These are phyloP conservation scores for Ogataea glucozyma DNA, from an alignment of 805 yeast genomes.

Conservation along the genomic window DNA sequence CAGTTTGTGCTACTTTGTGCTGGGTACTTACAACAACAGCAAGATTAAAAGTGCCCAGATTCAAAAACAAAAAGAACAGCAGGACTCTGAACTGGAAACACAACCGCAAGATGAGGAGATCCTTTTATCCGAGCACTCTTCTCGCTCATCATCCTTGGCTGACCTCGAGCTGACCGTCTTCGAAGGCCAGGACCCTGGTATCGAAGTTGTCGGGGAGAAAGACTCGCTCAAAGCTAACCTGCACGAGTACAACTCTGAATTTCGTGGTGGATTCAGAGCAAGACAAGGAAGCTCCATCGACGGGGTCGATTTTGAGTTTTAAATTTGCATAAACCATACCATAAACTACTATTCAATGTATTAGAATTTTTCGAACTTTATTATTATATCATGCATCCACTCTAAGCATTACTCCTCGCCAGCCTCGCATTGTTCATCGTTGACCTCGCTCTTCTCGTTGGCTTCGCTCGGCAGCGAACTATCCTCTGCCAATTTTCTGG, in stretches of 20 bases:
- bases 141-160: slow-evolving; percentile 9
- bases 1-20: slow-evolving; percentile 54
- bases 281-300: slow-evolving; percentile 15
- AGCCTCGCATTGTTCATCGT: slow-evolving; percentile 3
- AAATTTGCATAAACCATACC: slow-evolving; percentile 4
- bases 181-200: slow-evolving; percentile 15
- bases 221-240: slow-evolving; percentile 2
- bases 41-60: slow-evolving; percentile 41
- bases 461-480: slow-evolving; percentile 3
- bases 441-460: slow-evolving; percentile 6
- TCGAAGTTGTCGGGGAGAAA: slow-evolving; percentile 11
- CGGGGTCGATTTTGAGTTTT: slow-evolving; percentile 8
- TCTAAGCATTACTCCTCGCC: not conserved
- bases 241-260: not conserved
- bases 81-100: slow-evolving; percentile 9
- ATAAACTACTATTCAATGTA: no score
- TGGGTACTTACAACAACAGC: slow-evolving; percentile 64
- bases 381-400: no score
- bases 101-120: slow-evolving; percentile 7
- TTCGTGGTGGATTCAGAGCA: not conserved
- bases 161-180: slow-evolving; percentile 17
- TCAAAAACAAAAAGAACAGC: slow-evolving; percentile 12
- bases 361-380: no score
- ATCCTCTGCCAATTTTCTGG: slow-evolving; percentile 55
- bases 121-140: slow-evolving; percentile 9